A percentile compares a stretch with the other conserved stretches of the same genome.
Evolutionary conservation across 805 yeast species (phyloP).

Genomic region (Saccharomycopsis selenospora): DNA sequence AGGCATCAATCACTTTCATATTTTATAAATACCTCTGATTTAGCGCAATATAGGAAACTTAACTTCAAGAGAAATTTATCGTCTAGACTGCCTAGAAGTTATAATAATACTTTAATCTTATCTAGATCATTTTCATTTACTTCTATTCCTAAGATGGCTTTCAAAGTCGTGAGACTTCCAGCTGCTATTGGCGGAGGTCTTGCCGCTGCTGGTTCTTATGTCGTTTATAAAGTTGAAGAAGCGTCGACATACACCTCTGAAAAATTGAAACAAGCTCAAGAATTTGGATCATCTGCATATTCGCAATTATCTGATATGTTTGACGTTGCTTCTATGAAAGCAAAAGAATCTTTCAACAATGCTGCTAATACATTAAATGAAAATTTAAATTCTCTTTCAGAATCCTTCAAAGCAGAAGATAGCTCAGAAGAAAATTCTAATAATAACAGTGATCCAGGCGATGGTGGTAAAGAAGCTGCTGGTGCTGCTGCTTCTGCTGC

Average conservation of each 20-base stretch:
- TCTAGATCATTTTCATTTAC: constrained; percentile 28
- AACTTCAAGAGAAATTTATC: constrained; percentile 5
- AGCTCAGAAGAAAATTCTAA: not conserved
- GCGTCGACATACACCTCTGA: constrained; percentile 68
- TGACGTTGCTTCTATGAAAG: not conserved
- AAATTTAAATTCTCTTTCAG: not conserved
- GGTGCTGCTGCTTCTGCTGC: not conserved
- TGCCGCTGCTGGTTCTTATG: constrained; percentile 92
- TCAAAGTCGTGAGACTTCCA: constrained; percentile 55
- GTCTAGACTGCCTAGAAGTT: not conserved
- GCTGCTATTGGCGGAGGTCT: constrained; percentile 83
- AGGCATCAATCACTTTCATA: constrained; percentile 10
- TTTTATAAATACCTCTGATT: constrained; percentile 5
- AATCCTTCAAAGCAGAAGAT: not conserved
- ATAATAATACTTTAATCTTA: not conserved
- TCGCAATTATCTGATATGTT: not conserved
- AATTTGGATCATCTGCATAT: not conserved
- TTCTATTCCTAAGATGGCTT: constrained; percentile 45
- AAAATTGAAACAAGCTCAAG: constrained; percentile 32
- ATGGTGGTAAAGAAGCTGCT: not conserved
- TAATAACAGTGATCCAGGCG: not conserved
- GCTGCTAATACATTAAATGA: not conserved
- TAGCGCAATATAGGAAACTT: constrained; percentile 2
- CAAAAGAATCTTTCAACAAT: not conserved
- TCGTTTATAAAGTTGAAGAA: constrained; percentile 87